Evolutionary conservation across 1,284 basidiomycete genomes (phyloP), one percentile per base, ranked within the genome.

Genomic region (Ceratobasidium sp.): DNA sequence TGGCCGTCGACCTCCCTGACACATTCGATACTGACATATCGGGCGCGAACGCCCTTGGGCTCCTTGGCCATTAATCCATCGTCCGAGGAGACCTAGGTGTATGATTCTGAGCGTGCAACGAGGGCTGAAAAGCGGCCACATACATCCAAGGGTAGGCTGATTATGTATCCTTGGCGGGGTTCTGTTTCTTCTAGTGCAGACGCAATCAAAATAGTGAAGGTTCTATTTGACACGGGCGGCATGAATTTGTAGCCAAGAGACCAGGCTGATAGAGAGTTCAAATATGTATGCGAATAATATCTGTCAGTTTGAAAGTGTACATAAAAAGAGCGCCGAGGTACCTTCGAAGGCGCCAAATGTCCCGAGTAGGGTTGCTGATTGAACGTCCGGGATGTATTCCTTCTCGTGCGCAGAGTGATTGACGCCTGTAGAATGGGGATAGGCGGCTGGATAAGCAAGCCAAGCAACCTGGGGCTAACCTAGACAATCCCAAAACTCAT

Each of bases 111-210:
- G 54, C 23, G 18, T 30, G 12, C 38, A 44, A 64, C 16, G 7
- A 46, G 16, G 38, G 33, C 38, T 23, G 66, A 33, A 33, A 50
- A 48, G 10, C 1, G 41, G 20, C 52, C 3, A 23, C 73, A 3
- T 75, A 75, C 73, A 20, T 75, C 50, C 8, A 75, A 35, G 35
- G 73, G 73, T 30, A 75, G n/a, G 23, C 60, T 75, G 16, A 75
- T 75, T 0, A 75, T 48, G 16, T 65, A 75, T 23, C 73, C 73
- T 55, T 66, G 60, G 14, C 62, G 60, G 8, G 8, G 4, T 16
- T 46, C 60, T 0, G n/a, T 41, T 7, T 66, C 60, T 10, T 75
- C 73, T 14, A 75, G 41, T 1, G 66, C 52, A n/a, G 60, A 75
- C 1, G 73, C 62, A 23, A 75, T 75, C 20, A 75, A 35, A 12